Evolutionary conservation across 2,329 filamentous ascomycete genomes (phyloP).

Genomic region (Truncatella angustata): DNA sequence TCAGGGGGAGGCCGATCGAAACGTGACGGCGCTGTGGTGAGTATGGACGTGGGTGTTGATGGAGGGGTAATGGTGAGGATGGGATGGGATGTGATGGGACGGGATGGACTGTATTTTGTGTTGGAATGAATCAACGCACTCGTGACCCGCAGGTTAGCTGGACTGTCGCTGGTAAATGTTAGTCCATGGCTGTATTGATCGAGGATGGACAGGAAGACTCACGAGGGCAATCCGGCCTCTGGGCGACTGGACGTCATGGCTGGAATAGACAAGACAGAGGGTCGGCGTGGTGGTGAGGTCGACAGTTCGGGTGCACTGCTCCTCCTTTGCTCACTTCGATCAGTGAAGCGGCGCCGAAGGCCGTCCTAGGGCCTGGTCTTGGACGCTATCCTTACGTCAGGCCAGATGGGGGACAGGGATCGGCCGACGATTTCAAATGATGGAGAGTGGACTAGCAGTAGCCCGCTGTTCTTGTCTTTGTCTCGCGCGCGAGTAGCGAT

Average conservation of each 20-base stretch:
- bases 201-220: conserved; percentile 36
- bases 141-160: conserved; percentile 88
- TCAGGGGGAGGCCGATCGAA: no score
- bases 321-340: conserved; percentile 1
- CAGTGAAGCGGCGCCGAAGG: conserved; percentile 7
- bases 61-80: conserved; percentile 13
- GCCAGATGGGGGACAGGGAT: not conserved
- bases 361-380: conserved; percentile 5
- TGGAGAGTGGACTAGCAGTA: no score
- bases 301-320: not conserved
- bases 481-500: no score
- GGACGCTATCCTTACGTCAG: conserved; percentile 7
- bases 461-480: no score
- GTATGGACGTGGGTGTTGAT: conserved; percentile 15
- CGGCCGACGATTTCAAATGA: not conserved
- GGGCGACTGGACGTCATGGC: conserved; percentile 48
- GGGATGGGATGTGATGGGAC: conserved; percentile 12
- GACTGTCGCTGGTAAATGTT: conserved; percentile 44
- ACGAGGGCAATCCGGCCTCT: conserved; percentile 64
- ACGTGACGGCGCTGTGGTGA: not conserved
- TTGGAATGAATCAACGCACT: no score
- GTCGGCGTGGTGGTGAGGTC: not conserved
- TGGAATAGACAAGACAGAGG: not conserved
- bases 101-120: no score
- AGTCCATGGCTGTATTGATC: conserved; percentile 21